phyloP scores from a whole-genome alignment of 768 basidiomycete genomes.

The Coprinellus micaceus region DNA sequence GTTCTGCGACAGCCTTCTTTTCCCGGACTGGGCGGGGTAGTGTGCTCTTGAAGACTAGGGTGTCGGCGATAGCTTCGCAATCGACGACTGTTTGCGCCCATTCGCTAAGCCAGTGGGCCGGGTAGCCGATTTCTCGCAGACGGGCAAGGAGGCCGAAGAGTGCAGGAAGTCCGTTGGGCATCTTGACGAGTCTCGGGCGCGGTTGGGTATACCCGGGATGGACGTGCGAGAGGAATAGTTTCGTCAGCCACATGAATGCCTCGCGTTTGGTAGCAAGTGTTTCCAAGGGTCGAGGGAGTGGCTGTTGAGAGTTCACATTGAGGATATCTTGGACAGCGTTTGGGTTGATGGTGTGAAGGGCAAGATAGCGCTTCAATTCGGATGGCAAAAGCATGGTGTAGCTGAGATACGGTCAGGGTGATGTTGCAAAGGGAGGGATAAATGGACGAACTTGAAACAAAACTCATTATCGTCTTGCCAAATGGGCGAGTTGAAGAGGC shows the following conservation, averaged over 20 bases:
- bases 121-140: constrained; percentile 31
- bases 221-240: constrained; percentile 28
- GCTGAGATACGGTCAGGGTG: constrained; percentile 8
- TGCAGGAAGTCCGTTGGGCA: constrained; percentile 31
- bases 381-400: constrained; percentile 26
- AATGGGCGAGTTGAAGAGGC: constrained; percentile 22
- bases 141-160: constrained; percentile 30
- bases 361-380: constrained; percentile 28
- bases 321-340: constrained; percentile 19
- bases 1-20: constrained; percentile 17
- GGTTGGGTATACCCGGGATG: constrained; percentile 21
- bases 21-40: constrained; percentile 27
- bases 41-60: constrained; percentile 20
- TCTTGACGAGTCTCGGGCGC: constrained; percentile 21
- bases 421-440: neutral
- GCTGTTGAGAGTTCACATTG: constrained; percentile 9
- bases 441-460: constrained; percentile 23
- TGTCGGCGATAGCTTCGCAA: constrained; percentile 23
- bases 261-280: constrained; percentile 21
- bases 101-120: constrained; percentile 34
- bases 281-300: constrained; percentile 18
- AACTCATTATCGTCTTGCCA: constrained; percentile 28
- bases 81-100: constrained; percentile 25
- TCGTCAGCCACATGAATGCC: constrained; percentile 29
- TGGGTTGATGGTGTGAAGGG: constrained; percentile 19